Evolutionary conservation across 2,329 filamentous ascomycete genomes (phyloP), one percentile per base, ranked within the genome.

Genomic region (Fusarium brevicatenulatum): DNA sequence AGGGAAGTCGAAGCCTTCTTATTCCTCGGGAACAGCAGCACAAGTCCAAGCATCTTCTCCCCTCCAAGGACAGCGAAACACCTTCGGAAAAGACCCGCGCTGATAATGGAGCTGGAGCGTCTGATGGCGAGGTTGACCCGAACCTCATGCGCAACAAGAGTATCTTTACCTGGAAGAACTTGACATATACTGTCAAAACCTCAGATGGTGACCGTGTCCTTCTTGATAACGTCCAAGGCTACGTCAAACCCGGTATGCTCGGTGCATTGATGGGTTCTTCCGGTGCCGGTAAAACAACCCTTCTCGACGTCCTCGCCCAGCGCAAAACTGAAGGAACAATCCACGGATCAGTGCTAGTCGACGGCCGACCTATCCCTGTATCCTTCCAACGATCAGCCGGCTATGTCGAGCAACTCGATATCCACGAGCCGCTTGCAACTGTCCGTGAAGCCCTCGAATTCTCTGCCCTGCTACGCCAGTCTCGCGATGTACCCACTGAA

Each of bases 281-380:
- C 19, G 93, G 93, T 70, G 94, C 94, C 15, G 94, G 94, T 43
- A 97, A 97, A 82, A 97, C 94, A 0, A 96, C 94, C 0, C 87
- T 97, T 4, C 85, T 97, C 9, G 94, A 96, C 79, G 92, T 94
- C 4, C 86, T 97, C 28, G 94, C 94, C 5, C 93, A 92, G 69
- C 89, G 93, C 71, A 92, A 93, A 62, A 94, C 92, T 1, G 93
- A 93, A 82, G 93, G 93, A 75, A 90, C 92, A 4, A 92, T 95
- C 37, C 85, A 84, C 25, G 93, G 93, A 50, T 90, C 92, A 53
- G 92, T 95, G 83, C 79, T 94, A 57, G 92, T 95, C 16, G 92
- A 95, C 67, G 93, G 93, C 4, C 88, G 88, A 12, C 90, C 89
- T 19, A 87, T 92, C 8, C 91, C 93, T 39, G 86, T 89, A 2